A percentile compares a stretch with the other conserved stretches of the same genome.
phyloP scores from a whole-genome alignment of 805 yeast genomes.

The Grigorovia transvaalensis region DNA sequence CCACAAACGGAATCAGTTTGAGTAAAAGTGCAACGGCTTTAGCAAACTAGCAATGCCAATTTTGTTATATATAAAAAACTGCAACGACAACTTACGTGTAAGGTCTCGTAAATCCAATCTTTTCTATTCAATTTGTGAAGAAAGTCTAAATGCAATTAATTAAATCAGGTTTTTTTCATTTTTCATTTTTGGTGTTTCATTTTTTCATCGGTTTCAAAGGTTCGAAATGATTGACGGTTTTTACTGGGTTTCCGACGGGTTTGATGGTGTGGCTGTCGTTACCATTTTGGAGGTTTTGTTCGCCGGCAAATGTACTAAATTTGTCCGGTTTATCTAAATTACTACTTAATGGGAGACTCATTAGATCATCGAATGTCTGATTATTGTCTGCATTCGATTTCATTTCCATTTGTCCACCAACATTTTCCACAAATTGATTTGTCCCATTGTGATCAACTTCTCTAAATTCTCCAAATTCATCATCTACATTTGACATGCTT shows the following conservation, averaged over 20 bases:
- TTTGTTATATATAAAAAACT: no score
- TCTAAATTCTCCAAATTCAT: slow-evolving; percentile 22
- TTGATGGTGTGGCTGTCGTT: no score
- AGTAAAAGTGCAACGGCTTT: no score
- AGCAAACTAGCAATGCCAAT: no score
- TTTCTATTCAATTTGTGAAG: background rate
- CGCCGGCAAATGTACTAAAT: no score
- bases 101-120: background rate
- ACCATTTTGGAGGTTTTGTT: no score
- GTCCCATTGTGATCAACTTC: background rate
- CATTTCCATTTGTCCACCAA: no score
- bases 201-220: background rate
- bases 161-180: no score
- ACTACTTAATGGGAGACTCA: background rate
- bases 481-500: slow-evolving; percentile 7
- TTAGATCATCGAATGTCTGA: background rate
- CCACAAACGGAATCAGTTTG: background rate
- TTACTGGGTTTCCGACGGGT: no score
- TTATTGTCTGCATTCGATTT: background rate
- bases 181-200: background rate
- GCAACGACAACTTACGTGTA: background rate
- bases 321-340: background rate
- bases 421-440: no score
- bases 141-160: background rate
- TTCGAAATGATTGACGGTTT: background rate